Conservation (phyloP, 2,329 filamentous ascomycete species). For the Fusarium austroafricanum region DNA sequence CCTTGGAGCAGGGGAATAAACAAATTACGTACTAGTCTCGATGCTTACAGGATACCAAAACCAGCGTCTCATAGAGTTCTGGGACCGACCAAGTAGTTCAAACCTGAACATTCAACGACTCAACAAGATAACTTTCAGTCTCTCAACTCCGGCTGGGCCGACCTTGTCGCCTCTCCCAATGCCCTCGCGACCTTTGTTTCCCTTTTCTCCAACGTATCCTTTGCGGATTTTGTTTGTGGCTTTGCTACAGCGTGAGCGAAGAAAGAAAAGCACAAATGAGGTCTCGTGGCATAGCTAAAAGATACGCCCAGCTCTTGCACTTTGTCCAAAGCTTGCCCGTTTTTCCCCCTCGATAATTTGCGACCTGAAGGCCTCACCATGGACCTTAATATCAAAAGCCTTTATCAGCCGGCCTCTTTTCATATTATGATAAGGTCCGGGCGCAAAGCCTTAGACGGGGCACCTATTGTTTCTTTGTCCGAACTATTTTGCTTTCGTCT, state of each 20-base stretch:
- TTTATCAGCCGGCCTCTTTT: neutral
- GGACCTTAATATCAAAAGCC: neutral
- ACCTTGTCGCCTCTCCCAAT: neutral
- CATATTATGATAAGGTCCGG: neutral
- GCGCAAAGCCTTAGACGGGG: neutral
- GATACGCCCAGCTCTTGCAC: neutral
- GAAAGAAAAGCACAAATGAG: neutral
- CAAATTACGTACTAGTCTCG: constrained; percentile 45
- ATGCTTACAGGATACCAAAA: constrained; percentile 18
- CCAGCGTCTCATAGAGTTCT: constrained; percentile 18
- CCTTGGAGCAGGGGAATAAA: constrained; percentile 31
- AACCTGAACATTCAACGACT: constrained; percentile 22
- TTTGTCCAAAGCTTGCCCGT: neutral
- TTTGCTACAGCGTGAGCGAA: neutral
- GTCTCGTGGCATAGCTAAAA: neutral
- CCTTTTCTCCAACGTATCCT: neutral
- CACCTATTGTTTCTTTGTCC: neutral
- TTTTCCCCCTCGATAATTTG: neutral
- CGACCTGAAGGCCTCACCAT: neutral
- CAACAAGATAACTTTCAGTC: constrained; percentile 2
- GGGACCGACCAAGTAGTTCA: constrained; percentile 8
- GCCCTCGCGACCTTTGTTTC: neutral
- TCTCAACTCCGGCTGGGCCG: neutral
- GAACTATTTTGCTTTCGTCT: neutral
- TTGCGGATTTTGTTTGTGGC: neutral